These are phyloP conservation scores for Mucor velutinosus DNA, from an alignment of 371 early-diverging fungal genomes.

Conservation along the genomic window DNA sequence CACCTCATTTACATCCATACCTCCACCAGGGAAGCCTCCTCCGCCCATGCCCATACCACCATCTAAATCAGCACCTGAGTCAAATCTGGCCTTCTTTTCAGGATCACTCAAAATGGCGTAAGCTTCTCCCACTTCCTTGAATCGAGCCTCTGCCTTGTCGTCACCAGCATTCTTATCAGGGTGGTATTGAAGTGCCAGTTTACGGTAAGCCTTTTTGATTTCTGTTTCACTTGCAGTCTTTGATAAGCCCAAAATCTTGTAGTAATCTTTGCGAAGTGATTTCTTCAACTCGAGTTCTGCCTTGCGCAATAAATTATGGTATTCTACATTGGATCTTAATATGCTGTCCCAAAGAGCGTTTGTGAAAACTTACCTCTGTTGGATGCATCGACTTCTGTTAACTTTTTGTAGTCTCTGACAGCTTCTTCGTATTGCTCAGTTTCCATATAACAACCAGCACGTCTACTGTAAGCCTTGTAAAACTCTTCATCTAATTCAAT, in stretches of 20 bases:
- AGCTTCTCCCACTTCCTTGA: constrained; percentile 86
- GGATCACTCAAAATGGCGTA: constrained; percentile 79
- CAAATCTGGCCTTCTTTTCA: constrained; percentile 78
- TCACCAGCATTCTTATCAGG: constrained; percentile 83
- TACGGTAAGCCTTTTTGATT: constrained; percentile 94
- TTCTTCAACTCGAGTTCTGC: constrained; percentile 77
- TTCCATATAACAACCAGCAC: constrained; percentile 80
- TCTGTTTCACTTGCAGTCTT: constrained; percentile 79
- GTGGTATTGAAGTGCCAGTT: constrained; percentile 80
- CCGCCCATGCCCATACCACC: constrained; percentile 60
- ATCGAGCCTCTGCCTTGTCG: constrained; percentile 70
- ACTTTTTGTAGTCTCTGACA: constrained; percentile 71
- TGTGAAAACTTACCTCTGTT: constrained; percentile 48
- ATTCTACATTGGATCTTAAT: constrained; percentile 37
- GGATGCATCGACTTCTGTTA: constrained; percentile 62
- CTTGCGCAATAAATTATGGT: constrained; percentile 61
- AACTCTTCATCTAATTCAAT: constrained; percentile 65
- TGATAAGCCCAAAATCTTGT: constrained; percentile 89
- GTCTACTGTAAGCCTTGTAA: constrained; percentile 76
- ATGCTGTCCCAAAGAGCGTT: not conserved
- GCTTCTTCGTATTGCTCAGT: constrained; percentile 81
- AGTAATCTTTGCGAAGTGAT: constrained; percentile 88
- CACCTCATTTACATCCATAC: constrained; percentile 57
- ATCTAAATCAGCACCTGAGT: constrained; percentile 80
- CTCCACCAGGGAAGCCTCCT: constrained; percentile 38